These are phyloP conservation scores for Botryotinia globosa DNA, from an alignment of 2,329 filamentous ascomycete species.

Conservation along the genomic window DNA sequence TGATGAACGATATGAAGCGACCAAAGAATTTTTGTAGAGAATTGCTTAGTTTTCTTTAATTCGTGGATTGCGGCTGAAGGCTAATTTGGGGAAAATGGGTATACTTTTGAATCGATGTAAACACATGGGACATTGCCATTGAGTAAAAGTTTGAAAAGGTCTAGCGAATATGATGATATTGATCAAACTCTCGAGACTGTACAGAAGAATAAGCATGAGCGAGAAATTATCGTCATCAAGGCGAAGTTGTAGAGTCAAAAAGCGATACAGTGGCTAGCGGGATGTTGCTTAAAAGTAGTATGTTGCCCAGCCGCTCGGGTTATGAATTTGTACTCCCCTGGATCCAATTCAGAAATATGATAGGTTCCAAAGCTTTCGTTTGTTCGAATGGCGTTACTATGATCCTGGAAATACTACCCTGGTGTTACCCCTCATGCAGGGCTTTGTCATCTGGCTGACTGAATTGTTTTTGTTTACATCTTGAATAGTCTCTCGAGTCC, in stretches of 20 bases:
- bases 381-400: background rate
- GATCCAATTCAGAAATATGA: background rate
- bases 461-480: slow-evolving; percentile 17
- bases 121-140: background rate
- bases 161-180: background rate
- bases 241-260: background rate
- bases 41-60: background rate
- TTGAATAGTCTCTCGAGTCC: background rate
- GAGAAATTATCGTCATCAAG: background rate
- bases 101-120: background rate
- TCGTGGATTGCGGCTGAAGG: background rate
- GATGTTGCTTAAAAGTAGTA: background rate
- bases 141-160: background rate
- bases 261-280: background rate
- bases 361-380: background rate
- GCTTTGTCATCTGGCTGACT: slow-evolving; percentile 8
- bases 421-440: slow-evolving; percentile 5
- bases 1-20: background rate
- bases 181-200: background rate
- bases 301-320: background rate
- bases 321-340: background rate
- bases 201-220: background rate
- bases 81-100: background rate
- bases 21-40: slow-evolving; percentile 6
- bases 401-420: background rate